Conservation (phyloP, 2,329 filamentous ascomycete genomes). For the Dactylonectria estremocensis region DNA sequence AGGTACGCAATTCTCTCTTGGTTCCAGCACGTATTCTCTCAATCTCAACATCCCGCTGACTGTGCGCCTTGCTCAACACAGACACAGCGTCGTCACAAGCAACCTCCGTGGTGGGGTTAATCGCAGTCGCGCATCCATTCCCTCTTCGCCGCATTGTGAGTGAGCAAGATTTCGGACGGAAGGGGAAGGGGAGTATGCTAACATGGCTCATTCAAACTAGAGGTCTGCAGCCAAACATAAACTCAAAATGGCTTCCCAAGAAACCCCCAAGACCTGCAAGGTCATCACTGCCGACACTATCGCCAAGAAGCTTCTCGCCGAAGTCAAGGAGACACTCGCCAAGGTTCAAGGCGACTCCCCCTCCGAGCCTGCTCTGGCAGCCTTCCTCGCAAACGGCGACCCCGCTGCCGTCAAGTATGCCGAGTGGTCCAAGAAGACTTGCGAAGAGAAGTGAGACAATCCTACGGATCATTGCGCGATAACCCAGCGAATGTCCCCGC, state of each 20-base stretch:
- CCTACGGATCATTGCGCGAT: slow-evolving; percentile 38
- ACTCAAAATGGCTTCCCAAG: slow-evolving; percentile 49
- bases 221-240: slow-evolving; percentile 12
- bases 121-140: slow-evolving; percentile 28
- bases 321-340: slow-evolving; percentile 83
- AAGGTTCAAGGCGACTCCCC: slow-evolving; percentile 73
- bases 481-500: slow-evolving; percentile 37
- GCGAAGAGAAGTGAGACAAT: slow-evolving; percentile 87
- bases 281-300: slow-evolving; percentile 91
- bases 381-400: slow-evolving; percentile 93
- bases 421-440: slow-evolving; percentile 97
- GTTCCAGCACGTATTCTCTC: background rate
- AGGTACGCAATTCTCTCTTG: slow-evolving; percentile 11
- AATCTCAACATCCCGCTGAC: slow-evolving; percentile 13
- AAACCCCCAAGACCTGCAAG: slow-evolving; percentile 84
- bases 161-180: slow-evolving; percentile 26
- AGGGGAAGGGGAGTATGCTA: slow-evolving; percentile 19
- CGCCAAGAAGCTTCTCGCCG: slow-evolving; percentile 83
- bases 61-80: slow-evolving; percentile 9
- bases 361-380: slow-evolving; percentile 82
- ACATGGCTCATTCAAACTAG: slow-evolving; percentile 31
- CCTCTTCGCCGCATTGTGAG: slow-evolving; percentile 30
- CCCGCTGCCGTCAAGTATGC: slow-evolving; percentile 94
- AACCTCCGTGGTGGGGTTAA: slow-evolving; percentile 38
- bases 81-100: slow-evolving; percentile 28